Evolutionary conservation across 2,329 filamentous ascomycete genomes (phyloP).

Genomic region (Epicoccum nigrum): DNA sequence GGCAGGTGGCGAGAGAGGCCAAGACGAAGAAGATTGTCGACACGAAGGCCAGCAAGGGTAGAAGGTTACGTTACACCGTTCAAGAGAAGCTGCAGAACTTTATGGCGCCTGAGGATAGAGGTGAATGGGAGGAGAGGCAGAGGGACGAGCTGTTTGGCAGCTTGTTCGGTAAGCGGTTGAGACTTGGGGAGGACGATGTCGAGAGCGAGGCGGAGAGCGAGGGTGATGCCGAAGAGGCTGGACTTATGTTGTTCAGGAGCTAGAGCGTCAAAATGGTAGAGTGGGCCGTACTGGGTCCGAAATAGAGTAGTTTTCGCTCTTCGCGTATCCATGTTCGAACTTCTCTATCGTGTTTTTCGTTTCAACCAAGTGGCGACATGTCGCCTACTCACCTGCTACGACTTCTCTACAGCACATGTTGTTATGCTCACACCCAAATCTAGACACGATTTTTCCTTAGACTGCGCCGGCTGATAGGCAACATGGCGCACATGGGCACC

Average conservation of each 20-base stretch:
- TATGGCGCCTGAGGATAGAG: slow-evolving; percentile 88
- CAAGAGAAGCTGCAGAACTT: slow-evolving; percentile 98
- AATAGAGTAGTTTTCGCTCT: no score
- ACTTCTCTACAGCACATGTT: no score
- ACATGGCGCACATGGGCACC: no score
- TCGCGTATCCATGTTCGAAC: no score
- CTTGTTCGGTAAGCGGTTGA: slow-evolving; percentile 55
- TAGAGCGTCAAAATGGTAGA: no score
- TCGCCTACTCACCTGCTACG: no score
- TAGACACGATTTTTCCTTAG: no score
- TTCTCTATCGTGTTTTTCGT: no score
- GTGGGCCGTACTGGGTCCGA: no score
- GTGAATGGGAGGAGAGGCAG: slow-evolving; percentile 79
- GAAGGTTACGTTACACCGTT: slow-evolving; percentile 91
- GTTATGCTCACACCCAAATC: no score
- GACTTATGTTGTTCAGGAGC: slow-evolving; percentile 49
- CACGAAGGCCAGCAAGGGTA: slow-evolving; percentile 91
- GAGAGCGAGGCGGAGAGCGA: slow-evolving; percentile 45
- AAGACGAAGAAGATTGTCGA: slow-evolving; percentile 89
- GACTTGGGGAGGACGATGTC: slow-evolving; percentile 52
- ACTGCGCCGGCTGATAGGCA: no score
- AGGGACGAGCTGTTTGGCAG: slow-evolving; percentile 67
- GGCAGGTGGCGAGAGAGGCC: slow-evolving; percentile 73
- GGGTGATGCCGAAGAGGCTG: slow-evolving; percentile 46
- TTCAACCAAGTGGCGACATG: no score